Evolutionary conservation across 1,139 yeast genomes (phyloP).

Genomic region (Taphrina sp.): DNA sequence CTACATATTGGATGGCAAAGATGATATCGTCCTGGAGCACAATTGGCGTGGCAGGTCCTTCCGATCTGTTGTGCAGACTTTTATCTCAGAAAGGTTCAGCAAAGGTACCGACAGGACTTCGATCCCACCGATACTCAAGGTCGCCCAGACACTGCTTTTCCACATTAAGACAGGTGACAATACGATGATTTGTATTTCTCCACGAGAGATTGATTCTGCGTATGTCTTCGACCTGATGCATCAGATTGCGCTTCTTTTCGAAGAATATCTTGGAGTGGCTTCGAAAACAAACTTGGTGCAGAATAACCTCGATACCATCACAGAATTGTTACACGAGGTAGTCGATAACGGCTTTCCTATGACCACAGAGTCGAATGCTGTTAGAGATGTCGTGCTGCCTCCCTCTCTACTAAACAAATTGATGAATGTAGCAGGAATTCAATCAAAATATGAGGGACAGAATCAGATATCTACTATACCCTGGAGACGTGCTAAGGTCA

Average conservation of each 20-base stretch:
- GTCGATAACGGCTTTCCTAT: conserved; percentile 74
- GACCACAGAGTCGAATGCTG: conserved; percentile 66
- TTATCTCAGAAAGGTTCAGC: background rate
- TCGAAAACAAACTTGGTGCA: conserved; percentile 56
- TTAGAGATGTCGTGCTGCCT: conserved; percentile 70
- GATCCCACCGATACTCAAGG: background rate
- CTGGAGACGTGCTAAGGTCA: conserved; percentile 70
- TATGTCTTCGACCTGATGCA: conserved; percentile 18
- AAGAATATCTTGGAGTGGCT: conserved; percentile 56
- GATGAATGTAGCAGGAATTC: conserved; percentile 36
- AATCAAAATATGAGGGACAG: conserved; percentile 27
- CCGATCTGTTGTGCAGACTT: conserved; percentile 5
- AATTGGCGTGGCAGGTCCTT: conserved; percentile 20
- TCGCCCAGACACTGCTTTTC: background rate
- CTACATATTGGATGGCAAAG: conserved; percentile 15
- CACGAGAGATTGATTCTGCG: conserved; percentile 20
- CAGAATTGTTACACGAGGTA: conserved; percentile 64
- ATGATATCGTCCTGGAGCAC: conserved; percentile 39
- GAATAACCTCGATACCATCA: conserved; percentile 63
- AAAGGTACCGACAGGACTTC: background rate
- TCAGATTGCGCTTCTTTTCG: conserved; percentile 46
- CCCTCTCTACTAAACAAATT: conserved; percentile 43
- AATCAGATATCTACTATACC: conserved; percentile 49
- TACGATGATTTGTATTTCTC: conserved; percentile 11
- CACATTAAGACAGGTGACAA: conserved; percentile 7